These are phyloP conservation scores for Saccharomycopsis vini DNA, from an alignment of 805 yeast genomes.

Conservation along the genomic window DNA sequence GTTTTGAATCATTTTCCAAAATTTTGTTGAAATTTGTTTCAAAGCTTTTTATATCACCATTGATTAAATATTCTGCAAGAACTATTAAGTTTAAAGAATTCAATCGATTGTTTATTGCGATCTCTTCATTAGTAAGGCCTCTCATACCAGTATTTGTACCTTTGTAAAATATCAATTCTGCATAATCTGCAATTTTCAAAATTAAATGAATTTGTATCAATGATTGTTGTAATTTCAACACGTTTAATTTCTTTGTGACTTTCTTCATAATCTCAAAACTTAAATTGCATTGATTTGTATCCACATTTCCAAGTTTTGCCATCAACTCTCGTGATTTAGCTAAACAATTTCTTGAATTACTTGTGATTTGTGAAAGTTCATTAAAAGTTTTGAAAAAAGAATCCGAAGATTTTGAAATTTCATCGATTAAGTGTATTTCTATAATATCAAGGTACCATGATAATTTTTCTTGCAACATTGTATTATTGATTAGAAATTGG, in stretches of 20 bases:
- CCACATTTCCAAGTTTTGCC: slow-evolving; percentile 36
- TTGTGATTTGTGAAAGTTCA: slow-evolving; percentile 59
- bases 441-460: slow-evolving; percentile 79
- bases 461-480: slow-evolving; percentile 62
- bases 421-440: slow-evolving; percentile 70
- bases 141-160: slow-evolving; percentile 21
- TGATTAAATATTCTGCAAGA: slow-evolving; percentile 46
- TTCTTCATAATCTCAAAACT: slow-evolving; percentile 45
- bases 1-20: slow-evolving; percentile 21
- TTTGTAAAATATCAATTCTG: slow-evolving; percentile 36
- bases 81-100: slow-evolving; percentile 51
- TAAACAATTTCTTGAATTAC: slow-evolving; percentile 44
- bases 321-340: slow-evolving; percentile 38
- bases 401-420: slow-evolving; percentile 75
- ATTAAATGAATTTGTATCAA: slow-evolving; percentile 33
- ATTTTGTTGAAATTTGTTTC: slow-evolving; percentile 33
- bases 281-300: slow-evolving; percentile 38
- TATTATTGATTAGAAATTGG: slow-evolving; percentile 36
- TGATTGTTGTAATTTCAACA: slow-evolving; percentile 54
- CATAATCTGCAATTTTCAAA: slow-evolving; percentile 38
- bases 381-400: slow-evolving; percentile 80
- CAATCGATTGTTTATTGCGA: slow-evolving; percentile 22
- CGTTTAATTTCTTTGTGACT: slow-evolving; percentile 46
- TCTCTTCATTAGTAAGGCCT: not conserved
- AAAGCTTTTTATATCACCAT: slow-evolving; percentile 40